Conservation (phyloP, 108 stramenopile species). For the Skeletonema marinoi region DNA sequence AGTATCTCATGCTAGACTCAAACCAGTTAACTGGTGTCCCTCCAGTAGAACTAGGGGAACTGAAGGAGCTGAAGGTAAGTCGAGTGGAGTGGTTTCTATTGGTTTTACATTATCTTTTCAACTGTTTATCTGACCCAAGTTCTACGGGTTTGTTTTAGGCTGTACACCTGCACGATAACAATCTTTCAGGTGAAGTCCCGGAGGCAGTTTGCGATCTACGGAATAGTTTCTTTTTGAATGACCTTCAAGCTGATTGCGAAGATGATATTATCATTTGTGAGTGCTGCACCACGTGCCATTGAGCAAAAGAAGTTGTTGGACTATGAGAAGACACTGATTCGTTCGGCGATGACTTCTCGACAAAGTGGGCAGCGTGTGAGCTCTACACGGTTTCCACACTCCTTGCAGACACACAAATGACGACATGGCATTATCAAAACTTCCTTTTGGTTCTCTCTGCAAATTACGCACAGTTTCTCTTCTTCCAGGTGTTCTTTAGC, state of each 20-base stretch:
- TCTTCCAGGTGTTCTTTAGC: conserved; percentile 37
- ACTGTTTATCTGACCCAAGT: background rate
- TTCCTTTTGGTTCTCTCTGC: conserved; percentile 30
- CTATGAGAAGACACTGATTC: conserved; percentile 30
- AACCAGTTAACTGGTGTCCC: conserved; percentile 29
- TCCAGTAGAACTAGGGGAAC: conserved; percentile 32
- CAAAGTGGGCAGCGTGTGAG: conserved; percentile 38
- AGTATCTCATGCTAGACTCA: conserved; percentile 40
- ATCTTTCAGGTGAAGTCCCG: conserved; percentile 32
- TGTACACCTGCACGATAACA: conserved; percentile 34
- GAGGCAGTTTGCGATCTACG: conserved; percentile 24
- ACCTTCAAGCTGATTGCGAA: conserved; percentile 36
- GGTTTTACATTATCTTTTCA: background rate
- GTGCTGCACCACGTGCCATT: conserved; percentile 19
- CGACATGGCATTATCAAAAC: conserved; percentile 37
- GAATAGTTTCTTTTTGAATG: conserved; percentile 23
- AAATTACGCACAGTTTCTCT: conserved; percentile 40
- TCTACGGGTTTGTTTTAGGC: background rate
- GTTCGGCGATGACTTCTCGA: conserved; percentile 26
- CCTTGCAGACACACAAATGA: conserved; percentile 42
- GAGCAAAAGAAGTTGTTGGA: background rate
- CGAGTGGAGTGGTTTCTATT: background rate
- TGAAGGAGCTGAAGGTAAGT: conserved; percentile 33
- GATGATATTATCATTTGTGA: conserved; percentile 16
- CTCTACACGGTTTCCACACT: conserved; percentile 21